Evolutionary conservation across 2,329 filamentous ascomycete species (phyloP).

Genomic region (Massarina eburnea): DNA sequence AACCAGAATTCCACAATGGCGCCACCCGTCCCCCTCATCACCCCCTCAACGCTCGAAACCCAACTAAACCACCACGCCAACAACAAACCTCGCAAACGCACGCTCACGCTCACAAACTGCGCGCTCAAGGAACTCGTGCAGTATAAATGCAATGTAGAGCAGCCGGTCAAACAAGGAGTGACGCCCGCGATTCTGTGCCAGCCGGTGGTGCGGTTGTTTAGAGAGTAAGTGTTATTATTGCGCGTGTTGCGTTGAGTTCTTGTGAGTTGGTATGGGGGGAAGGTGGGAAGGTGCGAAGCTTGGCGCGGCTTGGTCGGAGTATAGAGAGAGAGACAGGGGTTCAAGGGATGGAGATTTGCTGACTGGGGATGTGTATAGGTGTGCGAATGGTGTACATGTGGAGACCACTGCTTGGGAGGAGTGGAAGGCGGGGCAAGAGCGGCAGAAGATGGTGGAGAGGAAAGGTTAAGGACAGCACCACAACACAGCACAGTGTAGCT

Average conservation of each 20-base stretch:
- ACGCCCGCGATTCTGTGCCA: constrained; percentile 53
- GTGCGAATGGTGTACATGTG: constrained; percentile 58
- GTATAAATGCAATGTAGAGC: constrained; percentile 61
- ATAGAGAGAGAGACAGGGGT: constrained; percentile 5
- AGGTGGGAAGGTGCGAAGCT: constrained; percentile 12
- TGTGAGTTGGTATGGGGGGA: constrained; percentile 6
- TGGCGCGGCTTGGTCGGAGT: constrained; percentile 15
- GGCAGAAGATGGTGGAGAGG: constrained; percentile 4
- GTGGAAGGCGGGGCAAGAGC: constrained; percentile 36
- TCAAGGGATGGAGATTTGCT: neutral
- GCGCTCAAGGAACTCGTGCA: constrained; percentile 62
- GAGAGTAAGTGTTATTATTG: constrained; percentile 51
- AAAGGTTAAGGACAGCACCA: too few species aligned
- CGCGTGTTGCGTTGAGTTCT: neutral
- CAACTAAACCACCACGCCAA: constrained; percentile 55
- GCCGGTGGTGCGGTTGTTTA: constrained; percentile 60
- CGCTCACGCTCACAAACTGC: constrained; percentile 57
- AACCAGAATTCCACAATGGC: constrained; percentile 49
- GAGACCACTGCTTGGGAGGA: constrained; percentile 65
- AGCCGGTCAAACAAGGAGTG: constrained; percentile 36
- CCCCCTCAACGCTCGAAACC: constrained; percentile 53
- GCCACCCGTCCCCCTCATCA: constrained; percentile 57
- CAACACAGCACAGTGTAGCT: too few species aligned
- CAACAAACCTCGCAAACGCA: constrained; percentile 56
- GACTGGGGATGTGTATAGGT: constrained; percentile 35